phyloP scores from a whole-genome alignment of 495 filamentous ascomycete species.

The Penicillium tannophilum region DNA sequence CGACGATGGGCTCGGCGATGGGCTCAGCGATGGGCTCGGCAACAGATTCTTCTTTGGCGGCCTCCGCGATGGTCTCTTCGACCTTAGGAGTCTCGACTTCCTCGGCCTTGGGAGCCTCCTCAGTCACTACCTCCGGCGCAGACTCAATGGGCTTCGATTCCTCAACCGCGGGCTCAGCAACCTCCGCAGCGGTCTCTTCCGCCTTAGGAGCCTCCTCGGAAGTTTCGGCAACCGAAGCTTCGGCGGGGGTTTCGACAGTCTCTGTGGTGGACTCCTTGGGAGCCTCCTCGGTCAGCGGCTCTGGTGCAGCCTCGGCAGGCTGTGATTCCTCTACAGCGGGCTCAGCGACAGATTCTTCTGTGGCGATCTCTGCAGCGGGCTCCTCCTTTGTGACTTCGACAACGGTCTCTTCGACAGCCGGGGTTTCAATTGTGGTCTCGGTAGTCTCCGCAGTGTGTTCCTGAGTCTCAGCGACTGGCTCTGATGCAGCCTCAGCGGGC shows the following conservation, averaged over 20 bases:
- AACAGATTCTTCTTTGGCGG: not conserved
- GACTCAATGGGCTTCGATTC: not conserved
- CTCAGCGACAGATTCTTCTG: not conserved
- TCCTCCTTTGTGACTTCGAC: not conserved
- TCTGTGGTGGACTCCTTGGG: slow-evolving; percentile 7
- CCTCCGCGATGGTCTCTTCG: not conserved
- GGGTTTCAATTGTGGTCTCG: not conserved
- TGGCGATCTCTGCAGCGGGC: not conserved
- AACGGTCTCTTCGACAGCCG: slow-evolving; percentile 10
- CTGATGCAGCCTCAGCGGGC: not conserved
- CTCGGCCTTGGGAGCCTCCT: not conserved
- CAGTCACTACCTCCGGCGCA: not conserved
- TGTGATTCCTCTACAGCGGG: not conserved
- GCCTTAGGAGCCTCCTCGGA: not conserved
- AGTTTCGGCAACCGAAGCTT: not conserved
- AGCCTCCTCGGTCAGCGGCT: slow-evolving; percentile 2
- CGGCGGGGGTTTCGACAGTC: slow-evolving; percentile 5
- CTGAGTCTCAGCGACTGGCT: slow-evolving; percentile 1
- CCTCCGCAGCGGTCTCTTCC: not conserved
- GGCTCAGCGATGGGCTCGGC: not conserved
- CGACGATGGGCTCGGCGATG: too few relatives aligned
- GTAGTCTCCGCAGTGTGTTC: not conserved
- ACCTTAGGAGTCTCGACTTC: not conserved
- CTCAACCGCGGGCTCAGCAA: not conserved
- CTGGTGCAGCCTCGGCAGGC: not conserved